Evolutionary conservation across 768 basidiomycete species (phyloP), one percentile per base, ranked within the genome.

Genomic region (Tylopilus cervinicoccineus): DNA sequence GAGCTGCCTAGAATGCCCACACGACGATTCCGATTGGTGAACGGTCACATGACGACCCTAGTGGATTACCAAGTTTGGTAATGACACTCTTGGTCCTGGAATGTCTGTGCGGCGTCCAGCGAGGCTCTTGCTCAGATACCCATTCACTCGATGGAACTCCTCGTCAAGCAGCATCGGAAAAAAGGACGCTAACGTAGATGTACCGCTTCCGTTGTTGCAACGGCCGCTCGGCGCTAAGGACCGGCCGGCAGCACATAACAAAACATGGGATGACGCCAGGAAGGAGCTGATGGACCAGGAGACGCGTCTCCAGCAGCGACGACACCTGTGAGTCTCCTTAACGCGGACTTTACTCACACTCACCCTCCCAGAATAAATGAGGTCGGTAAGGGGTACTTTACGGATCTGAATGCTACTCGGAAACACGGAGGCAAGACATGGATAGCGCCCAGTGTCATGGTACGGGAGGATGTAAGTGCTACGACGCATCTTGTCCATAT

Each of bases 381-480:
- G 62, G 80, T 76, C 0, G 77, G 81, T 12, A 87, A 84, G 60
- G 92, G 93, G 0, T 95, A 97, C 69, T 97, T 91, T 60, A 77
- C 87, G 44, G 95, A 97, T 63, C 74, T 84, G 33, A 88, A 89
- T 58, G 82, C 84, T 62, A 86, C 89, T 2, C 73, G 86, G 43
- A 76, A 76, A 36, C 80, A 92, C 57, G 93, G 92, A 14, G 95
- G 95, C 14, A 98, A 98, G 71, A 86, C 88, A 9, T 98, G 92
- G 93, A 80, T 93, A 43, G 93, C 93, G 11, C 94, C 93, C 1
- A 82, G 78, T 19, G 86, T 88, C 19, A 74, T 97, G 57, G 93
- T 98, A 53, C 81, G 84, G 24, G 89, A 93, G 71, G 91, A 95
- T 55, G 94, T 94, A 61, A 56, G 88, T 76, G 24, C 10, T 19